Evolutionary conservation across 805 yeast species (phyloP).

Genomic region (Ogataea pini): DNA sequence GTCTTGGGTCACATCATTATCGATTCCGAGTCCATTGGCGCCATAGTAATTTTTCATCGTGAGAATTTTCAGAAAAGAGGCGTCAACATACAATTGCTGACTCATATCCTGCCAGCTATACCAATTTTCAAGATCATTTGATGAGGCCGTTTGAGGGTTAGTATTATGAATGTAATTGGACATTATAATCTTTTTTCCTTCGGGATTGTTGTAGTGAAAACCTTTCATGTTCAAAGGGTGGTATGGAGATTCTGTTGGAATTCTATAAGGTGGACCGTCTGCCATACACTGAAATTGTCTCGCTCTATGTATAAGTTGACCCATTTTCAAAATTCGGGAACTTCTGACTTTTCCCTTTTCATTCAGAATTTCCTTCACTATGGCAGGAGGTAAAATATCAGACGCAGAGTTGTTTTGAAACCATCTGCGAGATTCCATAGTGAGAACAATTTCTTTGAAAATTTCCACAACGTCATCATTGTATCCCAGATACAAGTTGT

Average conservation of each 20-base stretch:
- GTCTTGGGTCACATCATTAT: conserved; percentile 31
- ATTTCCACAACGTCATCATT: conserved; percentile 37
- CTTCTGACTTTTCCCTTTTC: conserved; percentile 23
- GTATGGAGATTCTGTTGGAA: conserved; percentile 29
- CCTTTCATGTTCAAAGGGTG: conserved; percentile 34
- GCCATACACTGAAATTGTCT: conserved; percentile 31
- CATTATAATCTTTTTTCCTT: conserved; percentile 23
- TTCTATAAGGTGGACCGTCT: conserved; percentile 33
- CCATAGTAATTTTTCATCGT: conserved; percentile 31
- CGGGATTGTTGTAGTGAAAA: conserved; percentile 29
- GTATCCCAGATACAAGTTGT: conserved; percentile 38
- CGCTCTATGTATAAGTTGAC: conserved; percentile 29
- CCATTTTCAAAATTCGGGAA: conserved; percentile 26
- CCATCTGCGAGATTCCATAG: conserved; percentile 31
- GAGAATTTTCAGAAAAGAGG: conserved; percentile 40
- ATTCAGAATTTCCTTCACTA: conserved; percentile 21
- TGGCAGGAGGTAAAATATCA: conserved; percentile 10
- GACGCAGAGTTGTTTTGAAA: conserved; percentile 8
- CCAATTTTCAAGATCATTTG: conserved; percentile 32
- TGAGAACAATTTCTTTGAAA: conserved; percentile 33
- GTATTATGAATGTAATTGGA: conserved; percentile 30
- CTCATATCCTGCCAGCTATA: conserved; percentile 40
- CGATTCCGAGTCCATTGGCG: conserved; percentile 27
- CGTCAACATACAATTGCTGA: conserved; percentile 41
- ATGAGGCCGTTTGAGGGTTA: conserved; percentile 23